A percentile compares a stretch with the other conserved stretches of the same genome.
Conservation (phyloP, 75 land plant species). For the Sequoia sempervirens region DNA sequence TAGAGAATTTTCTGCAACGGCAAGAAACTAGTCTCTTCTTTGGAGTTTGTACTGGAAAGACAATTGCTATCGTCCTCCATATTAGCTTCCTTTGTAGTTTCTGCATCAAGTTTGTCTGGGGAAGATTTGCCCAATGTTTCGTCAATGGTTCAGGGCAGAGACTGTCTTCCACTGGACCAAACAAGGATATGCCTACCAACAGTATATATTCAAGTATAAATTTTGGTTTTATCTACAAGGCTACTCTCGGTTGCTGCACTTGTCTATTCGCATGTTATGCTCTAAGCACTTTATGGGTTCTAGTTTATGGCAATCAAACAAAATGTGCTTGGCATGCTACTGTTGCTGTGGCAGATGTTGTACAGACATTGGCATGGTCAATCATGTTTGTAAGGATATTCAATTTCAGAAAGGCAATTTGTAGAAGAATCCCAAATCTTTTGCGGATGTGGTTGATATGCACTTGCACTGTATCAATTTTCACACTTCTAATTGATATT, state of each 20-base stretch:
- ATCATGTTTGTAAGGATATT: constrained; percentile 17
- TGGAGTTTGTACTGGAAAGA: too few species aligned
- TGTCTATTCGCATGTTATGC: constrained; percentile 16
- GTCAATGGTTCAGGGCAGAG: too few species aligned
- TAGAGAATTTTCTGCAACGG: too few species aligned
- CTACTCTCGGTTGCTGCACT: constrained; percentile 31
- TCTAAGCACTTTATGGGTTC: constrained; percentile 14
- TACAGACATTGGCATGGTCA: constrained; percentile 45
- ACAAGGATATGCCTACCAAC: not conserved
- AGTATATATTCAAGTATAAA: not conserved
- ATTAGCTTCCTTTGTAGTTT: too few species aligned
- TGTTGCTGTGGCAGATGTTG: constrained; percentile 18
- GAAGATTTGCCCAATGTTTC: too few species aligned
- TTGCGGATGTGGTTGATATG: constrained; percentile 57
- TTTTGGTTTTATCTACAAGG: constrained; percentile 26
- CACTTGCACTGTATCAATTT: constrained; percentile 31
- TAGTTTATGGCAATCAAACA: constrained; percentile 4
- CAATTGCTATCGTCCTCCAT: too few species aligned
- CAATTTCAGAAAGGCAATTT: constrained; percentile 9
- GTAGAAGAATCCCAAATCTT: constrained; percentile 34
- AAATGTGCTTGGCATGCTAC: constrained; percentile 14
- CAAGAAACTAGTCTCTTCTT: too few species aligned
- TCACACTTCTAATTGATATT: constrained; percentile 15
- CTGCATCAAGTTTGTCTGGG: too few species aligned
- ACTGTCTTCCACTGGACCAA: not conserved